These are phyloP conservation scores for Immersiella caudata DNA, from an alignment of 495 filamentous ascomycete species.

Conservation along the genomic window DNA sequence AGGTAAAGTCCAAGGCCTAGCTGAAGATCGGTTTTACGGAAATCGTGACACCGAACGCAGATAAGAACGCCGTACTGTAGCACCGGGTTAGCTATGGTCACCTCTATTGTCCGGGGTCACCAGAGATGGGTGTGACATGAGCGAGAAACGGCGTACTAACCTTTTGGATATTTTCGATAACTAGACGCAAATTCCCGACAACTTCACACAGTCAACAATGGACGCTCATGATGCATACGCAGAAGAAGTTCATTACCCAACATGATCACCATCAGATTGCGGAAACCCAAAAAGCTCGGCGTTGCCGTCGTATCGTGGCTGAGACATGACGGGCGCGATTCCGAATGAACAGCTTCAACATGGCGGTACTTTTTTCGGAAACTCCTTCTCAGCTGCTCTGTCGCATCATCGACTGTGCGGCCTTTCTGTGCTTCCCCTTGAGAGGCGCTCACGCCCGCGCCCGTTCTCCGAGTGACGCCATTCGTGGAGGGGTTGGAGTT, in stretches of 20 bases:
- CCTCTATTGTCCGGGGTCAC: constrained; percentile 5
- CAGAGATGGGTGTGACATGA: constrained; percentile 21
- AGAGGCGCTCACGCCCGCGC: constrained; percentile 8
- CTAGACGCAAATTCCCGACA: constrained; percentile 86
- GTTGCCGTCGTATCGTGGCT: constrained; percentile 74
- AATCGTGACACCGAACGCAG: constrained; percentile 87
- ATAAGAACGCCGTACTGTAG: constrained; percentile 88
- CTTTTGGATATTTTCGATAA: constrained; percentile 98
- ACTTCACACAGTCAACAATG: constrained; percentile 50
- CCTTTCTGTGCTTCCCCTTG: background rate
- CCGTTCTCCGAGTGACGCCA: constrained; percentile 28
- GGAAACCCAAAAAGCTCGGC: constrained; percentile 89
- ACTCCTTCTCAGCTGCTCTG: constrained; percentile 28
- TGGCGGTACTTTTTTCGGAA: constrained; percentile 74
- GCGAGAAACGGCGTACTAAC: constrained; percentile 43
- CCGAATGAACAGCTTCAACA: constrained; percentile 79
- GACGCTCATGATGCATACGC: background rate
- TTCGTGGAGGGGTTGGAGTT: constrained; percentile 15
- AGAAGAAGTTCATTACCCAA: constrained; percentile 59
- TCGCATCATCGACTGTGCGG: constrained; percentile 21
- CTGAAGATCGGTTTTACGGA: constrained; percentile 74
- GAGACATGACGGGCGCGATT: constrained; percentile 72
- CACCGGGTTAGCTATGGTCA: constrained; percentile 25
- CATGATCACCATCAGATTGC: constrained; percentile 95
- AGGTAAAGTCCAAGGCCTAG: constrained; percentile 77